phyloP scores from a whole-genome alignment of 257 asterid genomes.

The Striga asiatica region DNA sequence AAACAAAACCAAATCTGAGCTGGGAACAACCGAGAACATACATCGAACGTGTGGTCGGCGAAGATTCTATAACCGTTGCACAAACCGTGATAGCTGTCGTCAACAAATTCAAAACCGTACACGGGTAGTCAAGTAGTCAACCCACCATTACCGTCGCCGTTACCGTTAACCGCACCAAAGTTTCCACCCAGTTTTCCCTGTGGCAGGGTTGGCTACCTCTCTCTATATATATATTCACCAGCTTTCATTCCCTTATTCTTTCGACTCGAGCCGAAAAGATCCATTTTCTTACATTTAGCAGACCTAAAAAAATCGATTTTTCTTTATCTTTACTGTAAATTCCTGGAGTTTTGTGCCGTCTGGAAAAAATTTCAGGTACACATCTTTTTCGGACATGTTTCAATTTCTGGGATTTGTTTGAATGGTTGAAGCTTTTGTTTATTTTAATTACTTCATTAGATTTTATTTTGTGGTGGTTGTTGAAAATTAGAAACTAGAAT shows the following conservation, averaged over 20 bases:
- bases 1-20: background rate
- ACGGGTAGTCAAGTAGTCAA: slow-evolving; percentile 1
- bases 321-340: background rate
- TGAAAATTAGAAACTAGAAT: background rate
- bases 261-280: slow-evolving; percentile 6
- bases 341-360: background rate
- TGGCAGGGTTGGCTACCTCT: no score
- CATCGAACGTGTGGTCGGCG: slow-evolving; percentile 33
- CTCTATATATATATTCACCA: slow-evolving; percentile 17
- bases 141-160: slow-evolving; percentile 22
- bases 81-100: slow-evolving; percentile 22
- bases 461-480: background rate
- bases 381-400: background rate
- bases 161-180: slow-evolving; percentile 4
- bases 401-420: background rate
- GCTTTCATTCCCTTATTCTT: slow-evolving; percentile 10
- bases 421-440: background rate
- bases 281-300: slow-evolving; percentile 1
- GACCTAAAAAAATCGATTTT: background rate
- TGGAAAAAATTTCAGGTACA: slow-evolving; percentile 22
- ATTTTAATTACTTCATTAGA: background rate
- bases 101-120: slow-evolving; percentile 19
- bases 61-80: background rate
- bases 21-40: slow-evolving; percentile 10
- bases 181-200: slow-evolving; percentile 15